Evolutionary conservation across 2,329 filamentous ascomycete genomes (phyloP).

Genomic region (Verticillium dahliae): DNA sequence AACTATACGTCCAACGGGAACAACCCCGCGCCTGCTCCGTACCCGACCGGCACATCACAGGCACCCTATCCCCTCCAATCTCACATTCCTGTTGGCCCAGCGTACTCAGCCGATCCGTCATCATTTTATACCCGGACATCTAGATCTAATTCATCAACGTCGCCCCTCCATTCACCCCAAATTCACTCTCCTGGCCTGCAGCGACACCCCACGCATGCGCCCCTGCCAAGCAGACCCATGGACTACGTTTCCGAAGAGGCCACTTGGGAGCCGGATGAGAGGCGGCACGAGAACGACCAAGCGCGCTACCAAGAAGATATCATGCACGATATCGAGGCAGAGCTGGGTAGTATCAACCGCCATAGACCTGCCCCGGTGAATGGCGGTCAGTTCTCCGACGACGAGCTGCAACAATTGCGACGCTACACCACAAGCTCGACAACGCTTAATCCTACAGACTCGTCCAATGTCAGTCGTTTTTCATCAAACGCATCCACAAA

Average conservation of each 20-base stretch:
- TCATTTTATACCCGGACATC: constrained; percentile 36
- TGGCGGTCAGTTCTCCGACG: constrained; percentile 34
- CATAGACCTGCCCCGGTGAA: constrained; percentile 36
- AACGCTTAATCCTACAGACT: constrained; percentile 24
- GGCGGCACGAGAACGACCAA: constrained; percentile 28
- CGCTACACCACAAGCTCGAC: constrained; percentile 43
- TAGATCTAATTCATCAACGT: constrained; percentile 44
- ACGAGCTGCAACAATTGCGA: constrained; percentile 38
- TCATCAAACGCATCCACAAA: constrained; percentile 33
- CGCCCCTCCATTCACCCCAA: constrained; percentile 37
- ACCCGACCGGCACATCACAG: constrained; percentile 28
- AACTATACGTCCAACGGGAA: constrained; percentile 32
- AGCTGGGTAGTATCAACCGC: constrained; percentile 34
- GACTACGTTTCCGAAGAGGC: constrained; percentile 35
- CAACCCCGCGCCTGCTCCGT: constrained; percentile 29
- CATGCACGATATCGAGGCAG: constrained; percentile 52
- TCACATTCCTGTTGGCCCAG: constrained; percentile 46
- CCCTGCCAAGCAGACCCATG: constrained; percentile 48
- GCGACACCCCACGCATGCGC: constrained; percentile 53
- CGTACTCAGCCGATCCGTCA: constrained; percentile 41
- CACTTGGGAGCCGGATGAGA: constrained; percentile 30
- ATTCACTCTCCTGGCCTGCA: constrained; percentile 40
- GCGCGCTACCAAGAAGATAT: constrained; percentile 38
- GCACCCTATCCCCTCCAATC: constrained; percentile 45
- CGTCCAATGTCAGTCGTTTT: constrained; percentile 29